Conservation (phyloP, 2,329 filamentous ascomycete genomes). For the Trichocomaceae sp. region DNA sequence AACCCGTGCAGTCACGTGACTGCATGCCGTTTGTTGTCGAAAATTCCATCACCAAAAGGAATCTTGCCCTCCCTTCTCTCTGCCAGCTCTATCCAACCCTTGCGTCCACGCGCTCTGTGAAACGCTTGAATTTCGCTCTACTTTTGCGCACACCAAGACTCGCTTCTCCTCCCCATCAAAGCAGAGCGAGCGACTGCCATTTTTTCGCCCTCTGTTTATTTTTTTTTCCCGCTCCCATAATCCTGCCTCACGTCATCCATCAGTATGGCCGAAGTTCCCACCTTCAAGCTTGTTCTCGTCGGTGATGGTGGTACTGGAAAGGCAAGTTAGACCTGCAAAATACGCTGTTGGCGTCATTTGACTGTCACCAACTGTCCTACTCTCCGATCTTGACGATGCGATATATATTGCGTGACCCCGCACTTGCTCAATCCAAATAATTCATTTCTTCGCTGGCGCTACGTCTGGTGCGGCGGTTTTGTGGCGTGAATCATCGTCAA, state of each 20-base stretch:
- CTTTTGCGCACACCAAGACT: conserved; percentile 6
- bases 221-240: neutral
- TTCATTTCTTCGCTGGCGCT: neutral
- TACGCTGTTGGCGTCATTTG: conserved; percentile 9
- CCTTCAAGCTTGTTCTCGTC: conserved; percentile 99
- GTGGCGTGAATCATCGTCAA: conserved; percentile 1
- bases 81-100: conserved; percentile 21
- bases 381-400: conserved; percentile 1
- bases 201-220: conserved; percentile 4
- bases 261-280: conserved; percentile 66
- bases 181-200: conserved; percentile 15
- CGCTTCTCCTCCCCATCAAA: conserved; percentile 20
- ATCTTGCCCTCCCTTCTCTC: conserved; percentile 16
- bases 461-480: neutral
- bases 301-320: conserved; percentile 99
- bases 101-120: conserved; percentile 20
- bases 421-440: neutral
- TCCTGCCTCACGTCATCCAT: conserved; percentile 19
- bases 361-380: neutral
- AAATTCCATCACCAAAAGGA: conserved; percentile 27
- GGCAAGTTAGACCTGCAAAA: conserved; percentile 52
- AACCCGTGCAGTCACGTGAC: conserved; percentile 16
- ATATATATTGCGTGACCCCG: conserved; percentile 12
- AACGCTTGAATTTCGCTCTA: conserved; percentile 13
- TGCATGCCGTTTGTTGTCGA: conserved; percentile 18